phyloP scores from a whole-genome alignment of 257 asterid genomes.

The Primulina huaijiensis region DNA sequence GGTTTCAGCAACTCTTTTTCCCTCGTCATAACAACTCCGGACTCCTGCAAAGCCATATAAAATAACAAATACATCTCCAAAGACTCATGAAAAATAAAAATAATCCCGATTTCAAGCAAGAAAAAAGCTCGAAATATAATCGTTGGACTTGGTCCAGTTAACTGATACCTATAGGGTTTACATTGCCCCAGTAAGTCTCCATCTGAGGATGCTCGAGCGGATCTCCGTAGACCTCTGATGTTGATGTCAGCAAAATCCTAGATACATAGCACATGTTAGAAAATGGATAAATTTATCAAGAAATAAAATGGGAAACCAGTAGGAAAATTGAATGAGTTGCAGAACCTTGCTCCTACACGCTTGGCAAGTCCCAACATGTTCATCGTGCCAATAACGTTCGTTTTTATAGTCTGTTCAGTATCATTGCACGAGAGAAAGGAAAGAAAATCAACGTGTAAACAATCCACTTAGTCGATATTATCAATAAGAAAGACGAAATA shows the following conservation, averaged over 20 bases:
- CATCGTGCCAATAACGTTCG: conserved; percentile 88
- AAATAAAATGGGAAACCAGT: background rate
- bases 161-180: conserved; percentile 80
- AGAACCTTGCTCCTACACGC: conserved; percentile 92
- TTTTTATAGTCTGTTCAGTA: conserved; percentile 73
- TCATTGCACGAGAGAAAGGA: background rate
- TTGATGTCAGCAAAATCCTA: conserved; percentile 90
- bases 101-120: too few relatives aligned
- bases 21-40: conserved; percentile 93
- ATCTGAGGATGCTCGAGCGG: conserved; percentile 93
- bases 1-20: conserved; percentile 52
- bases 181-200: conserved; percentile 95
- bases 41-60: conserved; percentile 51
- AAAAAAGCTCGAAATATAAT: background rate
- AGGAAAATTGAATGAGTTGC: conserved; percentile 5
- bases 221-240: conserved; percentile 96
- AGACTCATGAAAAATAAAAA: background rate
- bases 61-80: background rate
- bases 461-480: too few relatives aligned
- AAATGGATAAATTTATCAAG: background rate
- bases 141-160: too few relatives aligned
- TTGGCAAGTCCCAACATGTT: conserved; percentile 99
- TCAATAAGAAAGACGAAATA: too few relatives aligned
- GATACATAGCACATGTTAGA: conserved; percentile 11
- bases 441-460: too few relatives aligned